These are phyloP conservation scores for Discostella pseudostelligera DNA, from an alignment of 108 stramenopile genomes.

Conservation along the genomic window DNA sequence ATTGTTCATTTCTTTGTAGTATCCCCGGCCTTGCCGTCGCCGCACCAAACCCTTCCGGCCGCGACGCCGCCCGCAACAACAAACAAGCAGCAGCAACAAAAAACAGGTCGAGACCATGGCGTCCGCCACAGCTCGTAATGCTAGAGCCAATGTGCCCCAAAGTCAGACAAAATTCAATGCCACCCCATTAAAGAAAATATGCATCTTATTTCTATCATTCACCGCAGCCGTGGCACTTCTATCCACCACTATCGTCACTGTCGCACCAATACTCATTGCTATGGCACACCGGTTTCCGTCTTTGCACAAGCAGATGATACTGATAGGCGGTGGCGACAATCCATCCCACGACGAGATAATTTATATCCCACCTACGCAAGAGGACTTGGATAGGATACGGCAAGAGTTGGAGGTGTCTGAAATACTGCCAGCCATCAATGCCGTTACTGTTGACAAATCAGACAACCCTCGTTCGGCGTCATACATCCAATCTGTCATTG, in stretches of 20 bases:
- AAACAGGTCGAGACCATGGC: constrained; percentile 7
- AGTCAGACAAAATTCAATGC: not conserved
- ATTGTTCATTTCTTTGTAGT: not conserved
- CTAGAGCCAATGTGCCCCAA: not conserved
- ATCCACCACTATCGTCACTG: constrained; percentile 15
- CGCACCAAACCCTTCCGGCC: too few relatives aligned
- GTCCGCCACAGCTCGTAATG: not conserved
- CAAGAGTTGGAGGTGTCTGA: constrained; percentile 25
- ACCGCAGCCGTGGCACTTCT: constrained; percentile 8
- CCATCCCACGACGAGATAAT: constrained; percentile 19
- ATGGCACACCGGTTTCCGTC: constrained; percentile 3
- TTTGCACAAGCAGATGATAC: not conserved
- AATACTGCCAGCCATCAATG: not conserved
- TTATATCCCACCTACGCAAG: constrained; percentile 21
- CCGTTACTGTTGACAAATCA: not conserved
- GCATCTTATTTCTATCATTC: constrained; percentile 4
- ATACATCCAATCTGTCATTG: constrained; percentile 7
- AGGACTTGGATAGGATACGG: constrained; percentile 28
- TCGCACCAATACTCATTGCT: constrained; percentile 9
- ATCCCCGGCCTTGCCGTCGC: not conserved
- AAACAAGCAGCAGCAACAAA: too few relatives aligned
- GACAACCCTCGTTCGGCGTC: not conserved
- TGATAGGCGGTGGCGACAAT: not conserved
- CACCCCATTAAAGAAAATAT: constrained; percentile 1
- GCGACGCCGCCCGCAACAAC: too few relatives aligned